Base-by-base conservation (phyloP, 768 basidiomycete genomes). In the Mycena sanguinolenta region DNA sequence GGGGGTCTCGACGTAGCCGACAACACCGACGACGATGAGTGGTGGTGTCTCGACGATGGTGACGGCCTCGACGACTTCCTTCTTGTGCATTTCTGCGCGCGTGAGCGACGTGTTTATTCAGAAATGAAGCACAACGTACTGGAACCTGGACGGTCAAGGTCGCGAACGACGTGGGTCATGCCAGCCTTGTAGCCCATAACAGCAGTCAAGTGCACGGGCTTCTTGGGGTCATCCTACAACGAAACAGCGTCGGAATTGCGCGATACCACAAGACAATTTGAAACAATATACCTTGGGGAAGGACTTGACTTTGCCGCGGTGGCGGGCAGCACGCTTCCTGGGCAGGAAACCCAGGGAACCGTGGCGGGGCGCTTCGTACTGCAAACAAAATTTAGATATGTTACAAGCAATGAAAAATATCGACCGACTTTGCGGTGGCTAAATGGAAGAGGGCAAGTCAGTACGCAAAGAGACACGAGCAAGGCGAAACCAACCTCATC, bases 171-270 rank as follows among this genome's bases (percentile, higher is more conserved):
- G 82, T 99, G 98, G 84, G 96, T 98, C 97, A 99, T 99, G 77
- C 98, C 98, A 74, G 98, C 98, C 91, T 99, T 99, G 93, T 98
- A 99, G 76, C 97, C 98, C 92, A 99, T 90, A 81, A 93, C 87
- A 75, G 98, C 98, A 78, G 98, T 99, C 84, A 99, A 89, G 86
- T 99, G 98, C 70, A 97, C 96, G 66, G 95, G 96, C 84, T 98
- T 98, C 89, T 96, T 98, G 85, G 96, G 91, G 88, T 99, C 97
- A 91, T 99, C 98, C 97, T 98, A 75, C 14, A 50, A 4, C 28
- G 19, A 67, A 27, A 42, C 36, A 62, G 27, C 58, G 59, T 59
- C 65, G 57, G 49, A 59, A 30, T 32, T 32, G 30, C n/a, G 25
- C 19, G 19, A 23, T 17, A 34, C n/a, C 25, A 25, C 46, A 21